Percentiles rank a stretch among this genome's conserved stretches.
phyloP scores from a whole-genome alignment of 345 rosid species.

The Brassica carinata region DNA sequence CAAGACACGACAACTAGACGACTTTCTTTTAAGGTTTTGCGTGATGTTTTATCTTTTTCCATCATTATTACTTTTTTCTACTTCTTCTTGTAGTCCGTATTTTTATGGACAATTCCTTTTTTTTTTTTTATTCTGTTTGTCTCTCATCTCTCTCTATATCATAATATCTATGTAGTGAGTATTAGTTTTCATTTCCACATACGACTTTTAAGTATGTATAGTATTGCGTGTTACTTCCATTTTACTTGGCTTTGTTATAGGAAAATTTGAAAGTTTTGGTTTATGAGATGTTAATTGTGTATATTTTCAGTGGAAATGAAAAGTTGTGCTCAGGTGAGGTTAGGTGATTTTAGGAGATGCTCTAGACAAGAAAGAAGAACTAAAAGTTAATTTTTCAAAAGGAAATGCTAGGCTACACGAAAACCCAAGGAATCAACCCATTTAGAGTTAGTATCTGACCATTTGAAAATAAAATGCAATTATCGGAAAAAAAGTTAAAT shows the following conservation, averaged over 20 bases:
- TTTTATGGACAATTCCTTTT: slow-evolving; percentile 21
- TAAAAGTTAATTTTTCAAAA: neutral
- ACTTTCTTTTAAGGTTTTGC: slow-evolving; percentile 46
- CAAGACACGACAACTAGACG: slow-evolving; percentile 31
- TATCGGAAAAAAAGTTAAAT: slow-evolving; percentile 5
- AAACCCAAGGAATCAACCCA: slow-evolving; percentile 34
- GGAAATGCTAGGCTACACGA: slow-evolving; percentile 31
- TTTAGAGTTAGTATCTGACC: slow-evolving; percentile 24
- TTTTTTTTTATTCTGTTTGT: slow-evolving; percentile 22
- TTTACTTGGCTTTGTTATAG: no score
- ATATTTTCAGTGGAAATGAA: no score
- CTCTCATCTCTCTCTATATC: neutral
- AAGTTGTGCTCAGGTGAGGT: no score
- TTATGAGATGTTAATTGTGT: no score
- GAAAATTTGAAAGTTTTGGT: no score
- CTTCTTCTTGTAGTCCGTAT: neutral
- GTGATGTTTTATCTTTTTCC: neutral
- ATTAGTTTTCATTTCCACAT: no score
- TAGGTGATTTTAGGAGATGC: neutral
- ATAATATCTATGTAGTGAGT: neutral
- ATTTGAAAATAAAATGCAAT: slow-evolving; percentile 33
- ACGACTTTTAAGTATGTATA: no score
- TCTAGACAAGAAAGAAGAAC: slow-evolving; percentile 9
- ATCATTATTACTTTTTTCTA: slow-evolving; percentile 26
- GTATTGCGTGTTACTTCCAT: no score